These are phyloP conservation scores for Antrodiella citrinella DNA, from an alignment of 768 basidiomycete genomes.

Conservation along the genomic window DNA sequence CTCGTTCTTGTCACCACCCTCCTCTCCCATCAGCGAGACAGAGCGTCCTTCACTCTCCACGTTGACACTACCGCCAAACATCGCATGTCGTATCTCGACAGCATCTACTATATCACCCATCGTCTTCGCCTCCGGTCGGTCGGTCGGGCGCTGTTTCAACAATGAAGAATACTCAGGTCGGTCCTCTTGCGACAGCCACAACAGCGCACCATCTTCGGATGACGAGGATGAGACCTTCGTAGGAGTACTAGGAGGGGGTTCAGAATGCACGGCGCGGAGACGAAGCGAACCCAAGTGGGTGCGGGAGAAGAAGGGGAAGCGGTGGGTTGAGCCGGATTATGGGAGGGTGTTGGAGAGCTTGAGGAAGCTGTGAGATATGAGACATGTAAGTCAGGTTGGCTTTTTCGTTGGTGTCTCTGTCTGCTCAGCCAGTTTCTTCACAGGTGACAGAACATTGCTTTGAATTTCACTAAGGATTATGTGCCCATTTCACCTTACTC, in stretches of 20 bases:
- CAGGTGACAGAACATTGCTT: too few relatives aligned
- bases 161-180: too few relatives aligned
- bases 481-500: too few relatives aligned
- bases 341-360: neutral
- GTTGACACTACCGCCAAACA: neutral
- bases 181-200: too few relatives aligned
- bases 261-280: neutral
- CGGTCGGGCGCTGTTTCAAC: neutral
- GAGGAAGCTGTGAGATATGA: neutral
- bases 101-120: neutral
- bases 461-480: too few relatives aligned
- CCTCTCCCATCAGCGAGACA: neutral
- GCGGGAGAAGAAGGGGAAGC: constrained; percentile 11
- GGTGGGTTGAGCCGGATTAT: constrained; percentile 8
- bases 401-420: too few relatives aligned
- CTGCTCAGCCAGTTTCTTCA: too few relatives aligned
- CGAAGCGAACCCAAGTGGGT: constrained; percentile 4
- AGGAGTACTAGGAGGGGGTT: neutral
- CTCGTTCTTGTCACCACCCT: neutral
- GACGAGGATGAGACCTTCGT: neutral
- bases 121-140: neutral
- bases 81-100: neutral
- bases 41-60: neutral
- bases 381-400: too few relatives aligned
- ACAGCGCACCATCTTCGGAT: too few relatives aligned